phyloP scores from a whole-genome alignment of 2,329 filamentous ascomycete genomes.

The Septoria petroselini region DNA sequence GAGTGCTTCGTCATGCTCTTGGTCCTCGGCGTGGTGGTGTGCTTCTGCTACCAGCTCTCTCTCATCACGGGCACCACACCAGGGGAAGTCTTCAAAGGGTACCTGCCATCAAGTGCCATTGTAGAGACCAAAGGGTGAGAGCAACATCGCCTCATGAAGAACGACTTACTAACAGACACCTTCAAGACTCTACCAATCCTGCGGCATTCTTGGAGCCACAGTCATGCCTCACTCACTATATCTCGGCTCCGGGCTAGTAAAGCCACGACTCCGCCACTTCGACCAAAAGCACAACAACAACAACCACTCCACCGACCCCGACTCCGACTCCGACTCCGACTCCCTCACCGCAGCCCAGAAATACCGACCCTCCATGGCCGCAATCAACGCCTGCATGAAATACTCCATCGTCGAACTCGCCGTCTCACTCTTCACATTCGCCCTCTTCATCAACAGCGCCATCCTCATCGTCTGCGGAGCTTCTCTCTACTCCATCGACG shows the following conservation, averaged over 20 bases:
- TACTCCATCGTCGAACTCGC: conserved; percentile 43
- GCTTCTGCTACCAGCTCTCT: conserved; percentile 68
- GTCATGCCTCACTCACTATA: conserved; percentile 70
- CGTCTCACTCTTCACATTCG: conserved; percentile 43
- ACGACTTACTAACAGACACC: background rate
- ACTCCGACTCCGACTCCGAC: conserved; percentile 29
- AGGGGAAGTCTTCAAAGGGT: conserved; percentile 62
- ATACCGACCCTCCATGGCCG: conserved; percentile 41
- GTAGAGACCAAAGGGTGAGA: conserved; percentile 55
- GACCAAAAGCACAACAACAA: conserved; percentile 58
- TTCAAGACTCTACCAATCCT: conserved; percentile 65
- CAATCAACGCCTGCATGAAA: conserved; percentile 42
- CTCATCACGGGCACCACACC: conserved; percentile 56
- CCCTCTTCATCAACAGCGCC: conserved; percentile 45
- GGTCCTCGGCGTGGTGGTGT: conserved; percentile 66
- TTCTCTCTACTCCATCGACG: conserved; percentile 60
- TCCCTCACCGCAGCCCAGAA: conserved; percentile 25
- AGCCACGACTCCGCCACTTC: conserved; percentile 63
- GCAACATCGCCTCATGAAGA: background rate
- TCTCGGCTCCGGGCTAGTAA: conserved; percentile 66
- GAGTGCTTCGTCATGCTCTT: conserved; percentile 62
- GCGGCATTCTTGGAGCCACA: conserved; percentile 73
- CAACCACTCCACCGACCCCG: conserved; percentile 43
- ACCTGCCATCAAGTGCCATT: conserved; percentile 59
- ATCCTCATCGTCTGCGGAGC: conserved; percentile 61